phyloP scores from a whole-genome alignment of 257 asterid genomes.

The Craterostigma plantagineum region DNA sequence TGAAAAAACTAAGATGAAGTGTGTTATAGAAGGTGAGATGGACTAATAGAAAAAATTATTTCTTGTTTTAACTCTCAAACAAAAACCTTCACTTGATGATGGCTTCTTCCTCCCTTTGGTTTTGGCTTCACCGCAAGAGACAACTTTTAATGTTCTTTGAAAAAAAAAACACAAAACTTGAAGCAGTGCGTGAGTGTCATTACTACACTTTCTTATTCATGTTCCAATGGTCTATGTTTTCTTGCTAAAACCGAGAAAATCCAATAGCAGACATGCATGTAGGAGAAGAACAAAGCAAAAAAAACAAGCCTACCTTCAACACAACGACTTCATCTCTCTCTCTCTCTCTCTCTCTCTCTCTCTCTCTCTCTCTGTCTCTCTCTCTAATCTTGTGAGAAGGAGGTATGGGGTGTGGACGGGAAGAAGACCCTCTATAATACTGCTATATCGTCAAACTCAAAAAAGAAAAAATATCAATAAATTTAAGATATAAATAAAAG shows the following conservation, averaged over 20 bases:
- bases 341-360: slow-evolving; percentile 8
- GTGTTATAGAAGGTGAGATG: slow-evolving; percentile 11
- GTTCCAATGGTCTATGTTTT: slow-evolving; percentile 10
- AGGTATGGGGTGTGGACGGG: slow-evolving; percentile 35
- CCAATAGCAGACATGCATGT: slow-evolving; percentile 46
- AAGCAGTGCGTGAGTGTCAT: slow-evolving; percentile 8
- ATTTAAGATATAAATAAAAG: neutral
- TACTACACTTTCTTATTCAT: slow-evolving; percentile 14
- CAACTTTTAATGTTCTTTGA: slow-evolving; percentile 24
- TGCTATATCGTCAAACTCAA: slow-evolving; percentile 9
- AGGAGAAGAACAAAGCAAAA: slow-evolving; percentile 24
- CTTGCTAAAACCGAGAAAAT: slow-evolving; percentile 48
- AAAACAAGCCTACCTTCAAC: slow-evolving; percentile 13
- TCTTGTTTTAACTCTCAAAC: slow-evolving; percentile 30
- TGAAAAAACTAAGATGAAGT: slow-evolving; percentile 37
- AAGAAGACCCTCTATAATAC: slow-evolving; percentile 27
- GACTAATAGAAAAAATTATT: slow-evolving; percentile 9
- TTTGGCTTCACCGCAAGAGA: slow-evolving; percentile 78
- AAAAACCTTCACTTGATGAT: slow-evolving; percentile 15
- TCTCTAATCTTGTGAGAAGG: slow-evolving; percentile 14
- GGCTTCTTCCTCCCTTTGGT: slow-evolving; percentile 23
- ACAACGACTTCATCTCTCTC: neutral
- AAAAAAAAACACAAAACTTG: slow-evolving; percentile 7
- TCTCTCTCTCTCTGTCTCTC: neutral
- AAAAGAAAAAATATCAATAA: neutral